A percentile compares a stretch with the other conserved stretches of the same genome.
These are phyloP conservation scores for Ascochyta pisi DNA, from an alignment of 2,329 filamentous ascomycete species.

Conservation along the genomic window DNA sequence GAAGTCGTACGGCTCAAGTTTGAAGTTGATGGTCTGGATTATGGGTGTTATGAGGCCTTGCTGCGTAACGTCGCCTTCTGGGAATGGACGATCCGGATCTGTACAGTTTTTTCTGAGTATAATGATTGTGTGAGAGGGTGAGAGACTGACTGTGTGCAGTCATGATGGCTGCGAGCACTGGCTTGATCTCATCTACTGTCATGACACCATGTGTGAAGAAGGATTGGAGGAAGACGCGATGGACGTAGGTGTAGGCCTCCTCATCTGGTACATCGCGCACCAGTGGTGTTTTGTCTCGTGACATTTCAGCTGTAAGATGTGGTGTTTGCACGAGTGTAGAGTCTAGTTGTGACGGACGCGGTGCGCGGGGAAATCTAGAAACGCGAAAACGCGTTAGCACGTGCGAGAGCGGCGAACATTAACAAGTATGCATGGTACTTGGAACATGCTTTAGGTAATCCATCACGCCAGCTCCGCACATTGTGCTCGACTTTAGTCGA, in stretches of 20 bases:
- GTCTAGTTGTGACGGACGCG: neutral
- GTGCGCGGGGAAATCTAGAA: slow-evolving; percentile 15
- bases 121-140: neutral
- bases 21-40: slow-evolving; percentile 72
- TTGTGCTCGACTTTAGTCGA: too few species aligned
- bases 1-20: slow-evolving; percentile 80
- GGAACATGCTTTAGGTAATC: too few species aligned
- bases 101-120: neutral
- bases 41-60: slow-evolving; percentile 70
- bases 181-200: slow-evolving; percentile 75
- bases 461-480: too few species aligned
- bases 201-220: slow-evolving; percentile 80
- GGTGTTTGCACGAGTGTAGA: neutral
- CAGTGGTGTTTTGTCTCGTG: slow-evolving; percentile 11
- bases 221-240: slow-evolving; percentile 90
- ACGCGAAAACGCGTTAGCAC: slow-evolving; percentile 31
- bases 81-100: slow-evolving; percentile 54
- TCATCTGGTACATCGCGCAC: slow-evolving; percentile 19
- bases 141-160: slow-evolving; percentile 60
- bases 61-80: slow-evolving; percentile 69
- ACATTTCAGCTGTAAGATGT: slow-evolving; percentile 1
- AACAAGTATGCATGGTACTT: neutral
- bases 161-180: slow-evolving; percentile 76
- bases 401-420: slow-evolving; percentile 6
- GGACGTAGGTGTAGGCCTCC: slow-evolving; percentile 58